These are phyloP conservation scores for Isabelozyma heimii DNA, from an alignment of 805 yeast genomes.

Conservation along the genomic window DNA sequence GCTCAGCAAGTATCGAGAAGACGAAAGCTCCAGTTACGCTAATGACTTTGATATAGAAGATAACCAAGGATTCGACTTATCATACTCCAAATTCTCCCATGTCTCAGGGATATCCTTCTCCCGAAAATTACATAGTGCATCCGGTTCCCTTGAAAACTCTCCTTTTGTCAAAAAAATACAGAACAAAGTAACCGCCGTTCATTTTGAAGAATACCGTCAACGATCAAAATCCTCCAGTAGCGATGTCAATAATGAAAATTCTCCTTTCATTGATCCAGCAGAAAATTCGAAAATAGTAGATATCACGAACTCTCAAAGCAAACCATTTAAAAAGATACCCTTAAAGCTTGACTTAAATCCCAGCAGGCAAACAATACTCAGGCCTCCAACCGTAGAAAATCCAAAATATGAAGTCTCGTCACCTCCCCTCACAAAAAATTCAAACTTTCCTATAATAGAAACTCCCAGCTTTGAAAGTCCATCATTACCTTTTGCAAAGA, in stretches of 20 bases:
- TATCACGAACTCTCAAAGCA: background rate
- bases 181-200: slow-evolving; percentile 11
- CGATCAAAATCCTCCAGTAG: slow-evolving; percentile 1
- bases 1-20: slow-evolving; percentile 17
- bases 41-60: slow-evolving; percentile 28
- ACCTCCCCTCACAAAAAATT: background rate
- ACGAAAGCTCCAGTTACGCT: slow-evolving; percentile 12
- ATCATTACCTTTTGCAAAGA: background rate
- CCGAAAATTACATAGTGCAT: slow-evolving; percentile 3
- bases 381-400: background rate
- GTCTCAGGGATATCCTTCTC: slow-evolving; percentile 19
- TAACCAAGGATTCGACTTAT: slow-evolving; percentile 14
- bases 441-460: background rate
- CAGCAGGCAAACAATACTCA: background rate
- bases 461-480: background rate
- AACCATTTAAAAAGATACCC: background rate
- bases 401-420: background rate
- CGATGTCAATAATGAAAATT: slow-evolving; percentile 3
- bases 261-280: slow-evolving; percentile 3
- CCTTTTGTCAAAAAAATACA: slow-evolving; percentile 32
- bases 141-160: slow-evolving; percentile 11
- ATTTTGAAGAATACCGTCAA: slow-evolving; percentile 5
- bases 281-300: background rate
- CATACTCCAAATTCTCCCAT: slow-evolving; percentile 38
- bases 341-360: background rate